Base-by-base conservation (phyloP, 225 moss, liverwort and hornwort genomes). In the Bryum argenteum region DNA sequence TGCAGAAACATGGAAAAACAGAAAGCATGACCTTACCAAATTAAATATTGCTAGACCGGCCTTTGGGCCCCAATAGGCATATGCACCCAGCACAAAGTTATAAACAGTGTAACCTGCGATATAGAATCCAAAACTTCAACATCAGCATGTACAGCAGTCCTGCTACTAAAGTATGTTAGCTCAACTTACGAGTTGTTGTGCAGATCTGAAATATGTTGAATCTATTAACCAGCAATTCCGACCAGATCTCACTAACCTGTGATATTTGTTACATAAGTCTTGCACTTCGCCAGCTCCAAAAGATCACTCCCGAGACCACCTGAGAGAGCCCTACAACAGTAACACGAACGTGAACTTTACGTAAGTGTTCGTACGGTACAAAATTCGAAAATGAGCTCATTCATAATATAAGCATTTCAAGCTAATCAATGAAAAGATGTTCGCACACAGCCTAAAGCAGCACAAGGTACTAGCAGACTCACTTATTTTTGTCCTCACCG, bases 31-130 rank as follows among this genome's bases (percentile, higher is more conserved):
- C 38, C 72, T 75, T 75, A 89, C 89, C 74, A 98, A 89, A 21
- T 91, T 77, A 58, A 80, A 98, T 61, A 98, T 89, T 38, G 91
- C 94, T 83, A 88, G 78, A 47, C 94, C 97, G 44, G 94, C 97
- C 82, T 98, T 98, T 18, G 97, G 97, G 38, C 97, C 97, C 88
- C 94, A 98, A 71, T 98, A 98, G 7, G 97, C 78, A 77, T 98
- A 98, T 10, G 97, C 94, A 73, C 97, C 97, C 38, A 98, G 55
- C 45, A 98, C 97, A 37, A 98, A 98, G 67, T 79, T 98, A 69
- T 89, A 98, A 33, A 91, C 86, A 54, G 92, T 75, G 56, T 98
- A 98, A 15, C 94, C 97, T 89, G 81, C 75, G 75, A 61, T 54
- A 65, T 41, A 72, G 74, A 81, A 72, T 79, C 69, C 75, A 82